Evolutionary conservation across 768 basidiomycete species (phyloP), one percentile per base, ranked within the genome.

Genomic region (Kwoniella bestiolae): DNA sequence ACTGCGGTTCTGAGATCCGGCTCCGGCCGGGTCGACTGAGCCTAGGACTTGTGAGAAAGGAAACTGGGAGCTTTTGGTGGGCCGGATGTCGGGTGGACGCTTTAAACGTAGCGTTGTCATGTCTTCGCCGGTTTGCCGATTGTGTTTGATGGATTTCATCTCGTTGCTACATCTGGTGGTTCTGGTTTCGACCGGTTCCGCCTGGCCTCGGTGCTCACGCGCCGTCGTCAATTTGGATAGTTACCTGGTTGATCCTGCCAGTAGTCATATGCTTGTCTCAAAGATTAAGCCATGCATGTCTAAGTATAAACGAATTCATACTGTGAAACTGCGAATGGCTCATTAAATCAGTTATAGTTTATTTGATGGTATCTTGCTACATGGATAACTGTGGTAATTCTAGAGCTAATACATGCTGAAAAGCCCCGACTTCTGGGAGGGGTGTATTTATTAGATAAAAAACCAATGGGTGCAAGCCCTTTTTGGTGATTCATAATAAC

Each of bases 191-290:
- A 11, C 9, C 14, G 49, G 29, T 35, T 9, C 6, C 11, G 21
- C 44, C 52, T 25, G 60, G 56, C 56, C 66, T 49, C 61, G 70
- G 68, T 68, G 31, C 23, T 51, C 23, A 47, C 21, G 58, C 47
- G 35, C 41, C 47, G 41, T 21, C 65, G 65, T 35, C 44, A 25
- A 26, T 76, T 71, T 83, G 82, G 85, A 84, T 87, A 87, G 87
- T 87, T 87, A 88, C 86, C 88, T 88, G 87, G 87, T 88, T 88
- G 87, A 88, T 88, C 86, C 87, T 88, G 87, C 88, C 86, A 88
- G 87, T 88, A 88, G 87, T 88, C 86, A 87, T 88, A 88, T 88
- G 87, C 87, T 88, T 88, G 87, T 87, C 87, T 87, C 87, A 87
- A 87, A 87, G 87, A 88, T 87, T 87, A 88, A 88, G 87, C 86